phyloP scores from a whole-genome alignment of 345 rosid species.

The Gossypium mustelinum region DNA sequence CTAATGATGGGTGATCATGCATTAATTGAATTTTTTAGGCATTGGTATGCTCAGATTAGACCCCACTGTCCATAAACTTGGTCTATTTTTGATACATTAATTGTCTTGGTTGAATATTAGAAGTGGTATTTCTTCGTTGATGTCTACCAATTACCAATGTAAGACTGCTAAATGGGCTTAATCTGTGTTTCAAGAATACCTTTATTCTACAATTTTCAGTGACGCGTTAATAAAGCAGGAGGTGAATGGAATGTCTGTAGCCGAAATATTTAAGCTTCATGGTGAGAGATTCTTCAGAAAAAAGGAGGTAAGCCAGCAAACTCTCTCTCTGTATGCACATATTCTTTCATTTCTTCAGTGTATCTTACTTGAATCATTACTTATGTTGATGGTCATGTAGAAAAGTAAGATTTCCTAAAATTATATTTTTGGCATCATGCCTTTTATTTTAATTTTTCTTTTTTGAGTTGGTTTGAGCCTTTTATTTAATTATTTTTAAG shows the following conservation, averaged over 20 bases:
- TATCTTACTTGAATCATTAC: constrained; percentile 3
- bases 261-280: constrained; percentile 71
- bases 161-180: constrained; percentile 3
- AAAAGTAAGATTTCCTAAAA: not conserved
- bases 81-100: not conserved
- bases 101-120: not conserved
- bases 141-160: not conserved
- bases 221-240: constrained; percentile 67
- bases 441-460: not conserved
- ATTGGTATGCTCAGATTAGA: not conserved
- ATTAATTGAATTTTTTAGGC: not conserved
- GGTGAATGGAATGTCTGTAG: constrained; percentile 57
- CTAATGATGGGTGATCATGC: not conserved
- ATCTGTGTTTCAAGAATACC: constrained; percentile 11
- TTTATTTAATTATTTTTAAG: not conserved
- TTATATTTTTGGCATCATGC: not conserved
- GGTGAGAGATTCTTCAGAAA: constrained; percentile 85
- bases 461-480: not conserved
- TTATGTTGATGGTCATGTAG: not conserved
- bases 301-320: constrained; percentile 59
- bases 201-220: constrained; percentile 34
- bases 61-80: not conserved
- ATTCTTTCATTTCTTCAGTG: constrained; percentile 1
- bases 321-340: not conserved
- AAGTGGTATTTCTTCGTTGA: not conserved